Percentiles rank a stretch among this genome's conserved stretches.
phyloP scores from a whole-genome alignment of 192 early-diverging fungal species.

The Rhizophagus clarus region DNA sequence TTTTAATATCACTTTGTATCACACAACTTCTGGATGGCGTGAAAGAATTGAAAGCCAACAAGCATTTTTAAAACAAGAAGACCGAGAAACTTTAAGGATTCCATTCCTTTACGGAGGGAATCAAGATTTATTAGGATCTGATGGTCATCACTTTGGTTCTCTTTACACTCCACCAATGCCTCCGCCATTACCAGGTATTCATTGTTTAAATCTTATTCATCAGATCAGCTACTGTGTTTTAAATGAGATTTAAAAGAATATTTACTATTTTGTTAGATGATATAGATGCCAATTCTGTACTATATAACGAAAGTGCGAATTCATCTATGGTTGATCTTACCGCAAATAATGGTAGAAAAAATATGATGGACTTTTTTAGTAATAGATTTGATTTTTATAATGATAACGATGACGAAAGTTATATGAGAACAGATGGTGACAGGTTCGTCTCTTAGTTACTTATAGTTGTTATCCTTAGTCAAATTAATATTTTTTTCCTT shows the following conservation, averaged over 20 bases:
- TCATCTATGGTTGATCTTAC: conserved; percentile 35
- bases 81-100: conserved; percentile 62
- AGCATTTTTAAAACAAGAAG: conserved; percentile 61
- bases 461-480: too few relatives aligned
- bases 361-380: conserved; percentile 33
- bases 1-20: conserved; percentile 59
- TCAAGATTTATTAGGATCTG: conserved; percentile 20
- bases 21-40: conserved; percentile 55
- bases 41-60: conserved; percentile 54
- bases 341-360: background rate
- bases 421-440: conserved; percentile 32
- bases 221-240: background rate
- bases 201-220: background rate
- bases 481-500: background rate
- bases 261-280: conserved; percentile 6
- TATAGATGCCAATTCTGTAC: conserved; percentile 29
- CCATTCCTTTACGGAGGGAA: conserved; percentile 51
- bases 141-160: conserved; percentile 50
- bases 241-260: background rate
- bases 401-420: conserved; percentile 32
- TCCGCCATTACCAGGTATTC: conserved; percentile 41
- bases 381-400: conserved; percentile 21
- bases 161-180: conserved; percentile 55
- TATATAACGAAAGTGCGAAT: conserved; percentile 36
- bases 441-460: conserved; percentile 25